Percentiles rank a stretch among this genome's conserved stretches.
Evolutionary conservation across 345 rosid species (phyloP).

Genomic region (Moricandia arvensis): DNA sequence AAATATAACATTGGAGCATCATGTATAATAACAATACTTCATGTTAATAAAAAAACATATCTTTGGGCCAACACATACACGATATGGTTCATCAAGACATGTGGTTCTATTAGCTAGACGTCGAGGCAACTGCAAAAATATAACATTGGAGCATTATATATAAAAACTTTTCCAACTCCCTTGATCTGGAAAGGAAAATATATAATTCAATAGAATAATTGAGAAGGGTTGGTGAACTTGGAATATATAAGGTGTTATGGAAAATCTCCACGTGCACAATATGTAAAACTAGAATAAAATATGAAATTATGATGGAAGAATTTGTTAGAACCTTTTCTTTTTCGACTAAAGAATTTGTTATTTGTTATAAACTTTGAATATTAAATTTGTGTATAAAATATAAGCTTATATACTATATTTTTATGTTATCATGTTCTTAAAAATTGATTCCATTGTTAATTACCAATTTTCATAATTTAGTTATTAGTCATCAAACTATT

Average conservation of each 20-base stretch:
- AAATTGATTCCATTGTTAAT: background rate
- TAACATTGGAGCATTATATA: background rate
- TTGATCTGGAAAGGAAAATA: background rate
- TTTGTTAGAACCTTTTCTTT: background rate
- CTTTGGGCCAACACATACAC: constrained; percentile 4
- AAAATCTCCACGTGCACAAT: background rate
- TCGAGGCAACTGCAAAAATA: background rate
- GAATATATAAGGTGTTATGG: background rate
- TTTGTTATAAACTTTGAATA: background rate
- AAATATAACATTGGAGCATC: background rate
- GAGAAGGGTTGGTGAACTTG: constrained; percentile 12
- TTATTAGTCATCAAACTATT: background rate
- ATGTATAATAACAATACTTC: background rate
- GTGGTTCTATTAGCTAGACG: background rate
- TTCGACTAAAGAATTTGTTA: background rate
- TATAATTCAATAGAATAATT: background rate
- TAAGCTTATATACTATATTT: background rate
- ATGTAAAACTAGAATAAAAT: background rate
- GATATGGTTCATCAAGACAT: background rate
- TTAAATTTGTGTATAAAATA: background rate
- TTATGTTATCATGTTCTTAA: background rate
- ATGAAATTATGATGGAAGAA: background rate
- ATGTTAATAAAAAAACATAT: background rate
- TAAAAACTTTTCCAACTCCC: background rate
- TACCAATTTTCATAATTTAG: background rate